Conservation (phyloP, 495 filamentous ascomycete species). For the Alectoria sarmentosa region DNA sequence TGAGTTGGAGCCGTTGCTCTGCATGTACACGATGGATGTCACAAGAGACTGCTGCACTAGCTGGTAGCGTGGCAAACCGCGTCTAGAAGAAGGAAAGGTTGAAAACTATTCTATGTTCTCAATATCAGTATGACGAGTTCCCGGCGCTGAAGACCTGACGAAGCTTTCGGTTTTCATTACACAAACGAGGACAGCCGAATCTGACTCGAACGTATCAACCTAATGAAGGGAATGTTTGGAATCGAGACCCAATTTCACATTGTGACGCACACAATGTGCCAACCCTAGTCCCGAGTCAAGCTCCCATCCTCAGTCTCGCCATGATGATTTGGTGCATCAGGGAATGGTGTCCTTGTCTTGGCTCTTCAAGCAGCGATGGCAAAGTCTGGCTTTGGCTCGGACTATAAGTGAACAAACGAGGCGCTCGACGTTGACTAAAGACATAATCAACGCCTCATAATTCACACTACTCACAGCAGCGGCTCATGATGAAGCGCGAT, state of each 20-base stretch:
- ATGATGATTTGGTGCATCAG: background rate
- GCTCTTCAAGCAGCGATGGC: background rate
- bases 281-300: background rate
- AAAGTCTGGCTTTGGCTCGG: background rate
- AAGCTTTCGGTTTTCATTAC: background rate
- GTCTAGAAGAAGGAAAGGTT: background rate
- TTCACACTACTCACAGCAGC: background rate
- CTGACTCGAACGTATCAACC: background rate
- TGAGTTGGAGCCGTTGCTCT: background rate
- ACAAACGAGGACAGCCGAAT: background rate
- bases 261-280: too few relatives aligned
- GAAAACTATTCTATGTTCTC: background rate
- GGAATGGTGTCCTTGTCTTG: background rate
- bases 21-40: background rate
- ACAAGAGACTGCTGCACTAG: background rate
- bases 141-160: background rate
- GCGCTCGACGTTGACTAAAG: background rate
- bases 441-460: background rate
- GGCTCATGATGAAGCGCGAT: background rate
- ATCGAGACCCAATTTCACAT: background rate
- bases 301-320: background rate
- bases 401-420: background rate
- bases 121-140: background rate
- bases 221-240: background rate
- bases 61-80: background rate